Percentiles rank a stretch among this genome's conserved stretches.
Evolutionary conservation across 805 yeast genomes (phyloP).

Genomic region (Myxozyma nipponensis): DNA sequence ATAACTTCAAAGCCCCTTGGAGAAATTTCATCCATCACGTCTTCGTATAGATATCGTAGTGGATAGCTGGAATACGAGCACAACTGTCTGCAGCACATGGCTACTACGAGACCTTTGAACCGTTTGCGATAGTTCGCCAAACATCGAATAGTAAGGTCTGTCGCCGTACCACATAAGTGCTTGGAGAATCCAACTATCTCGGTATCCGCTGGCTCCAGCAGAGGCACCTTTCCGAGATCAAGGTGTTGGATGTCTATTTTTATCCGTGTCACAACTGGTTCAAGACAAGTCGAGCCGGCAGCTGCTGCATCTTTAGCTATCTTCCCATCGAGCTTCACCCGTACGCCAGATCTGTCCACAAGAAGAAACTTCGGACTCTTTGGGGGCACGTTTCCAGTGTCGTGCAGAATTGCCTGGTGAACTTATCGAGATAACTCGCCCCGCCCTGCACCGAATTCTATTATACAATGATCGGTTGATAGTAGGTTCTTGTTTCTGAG

Average conservation of each 20-base stretch:
- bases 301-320: slow-evolving; percentile 49
- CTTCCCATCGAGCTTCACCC: slow-evolving; percentile 75
- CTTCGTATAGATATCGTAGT: slow-evolving; percentile 31
- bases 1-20: slow-evolving; percentile 41
- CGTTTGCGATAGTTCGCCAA: slow-evolving; percentile 39
- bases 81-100: slow-evolving; percentile 90
- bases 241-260: slow-evolving; percentile 81
- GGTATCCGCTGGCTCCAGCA: slow-evolving; percentile 25
- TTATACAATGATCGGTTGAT: slow-evolving; percentile 36
- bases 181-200: slow-evolving; percentile 62
- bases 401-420: slow-evolving; percentile 28
- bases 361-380: slow-evolving; percentile 45
- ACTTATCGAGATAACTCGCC: slow-evolving; percentile 66
- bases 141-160: slow-evolving; percentile 75
- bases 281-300: slow-evolving; percentile 16
- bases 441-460: slow-evolving; percentile 90
- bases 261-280: slow-evolving; percentile 47
- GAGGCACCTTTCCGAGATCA: slow-evolving; percentile 46
- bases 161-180: slow-evolving; percentile 92
- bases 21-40: slow-evolving; percentile 29
- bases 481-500: slow-evolving; percentile 46
- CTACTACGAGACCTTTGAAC: slow-evolving; percentile 61
- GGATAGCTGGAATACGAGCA: slow-evolving; percentile 61
- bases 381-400: not conserved
- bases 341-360: slow-evolving; percentile 70